Evolutionary conservation across 768 basidiomycete species (phyloP).

Genomic region (Naganishia randhawae): DNA sequence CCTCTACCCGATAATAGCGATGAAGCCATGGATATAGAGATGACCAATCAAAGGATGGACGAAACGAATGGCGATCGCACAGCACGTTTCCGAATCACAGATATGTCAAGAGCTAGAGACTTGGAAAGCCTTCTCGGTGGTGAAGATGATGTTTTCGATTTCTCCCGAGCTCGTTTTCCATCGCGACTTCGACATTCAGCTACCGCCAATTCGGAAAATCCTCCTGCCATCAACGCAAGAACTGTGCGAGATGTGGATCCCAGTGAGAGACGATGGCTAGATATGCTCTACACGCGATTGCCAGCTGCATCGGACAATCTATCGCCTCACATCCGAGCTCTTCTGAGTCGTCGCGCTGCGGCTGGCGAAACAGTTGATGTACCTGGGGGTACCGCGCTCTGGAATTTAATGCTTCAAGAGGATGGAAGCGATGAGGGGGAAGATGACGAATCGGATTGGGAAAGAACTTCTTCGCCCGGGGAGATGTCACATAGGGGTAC

Average conservation of each 20-base stretch:
- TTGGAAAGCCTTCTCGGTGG: slow-evolving; percentile 6
- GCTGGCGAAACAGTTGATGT: not conserved
- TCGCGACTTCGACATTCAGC: slow-evolving; percentile 17
- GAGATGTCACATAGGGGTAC: not conserved
- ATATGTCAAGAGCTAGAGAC: not conserved
- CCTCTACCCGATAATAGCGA: slow-evolving; percentile 7
- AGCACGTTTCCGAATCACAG: not conserved
- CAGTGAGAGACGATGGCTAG: slow-evolving; percentile 15
- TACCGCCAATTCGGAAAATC: not conserved
- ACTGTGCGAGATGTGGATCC: not conserved
- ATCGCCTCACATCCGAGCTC: not conserved
- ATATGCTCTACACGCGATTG: slow-evolving; percentile 1
- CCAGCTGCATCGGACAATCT: not conserved
- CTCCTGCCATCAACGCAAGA: not conserved
- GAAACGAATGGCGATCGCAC: slow-evolving; percentile 1
- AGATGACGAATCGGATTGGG: slow-evolving; percentile 18
- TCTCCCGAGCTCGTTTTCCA: slow-evolving; percentile 11
- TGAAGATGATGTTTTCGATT: not conserved
- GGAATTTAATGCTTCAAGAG: slow-evolving; percentile 13
- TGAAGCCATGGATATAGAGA: slow-evolving; percentile 16
- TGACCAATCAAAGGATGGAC: slow-evolving; percentile 17
- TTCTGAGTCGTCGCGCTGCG: not conserved
- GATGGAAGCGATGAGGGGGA: slow-evolving; percentile 1
- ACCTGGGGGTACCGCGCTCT: not conserved
- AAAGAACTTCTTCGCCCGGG: not conserved